A percentile compares a stretch with the other conserved stretches of the same genome.
Evolutionary conservation across 345 rosid genomes (phyloP).

Genomic region (Dipteronia sinensis): DNA sequence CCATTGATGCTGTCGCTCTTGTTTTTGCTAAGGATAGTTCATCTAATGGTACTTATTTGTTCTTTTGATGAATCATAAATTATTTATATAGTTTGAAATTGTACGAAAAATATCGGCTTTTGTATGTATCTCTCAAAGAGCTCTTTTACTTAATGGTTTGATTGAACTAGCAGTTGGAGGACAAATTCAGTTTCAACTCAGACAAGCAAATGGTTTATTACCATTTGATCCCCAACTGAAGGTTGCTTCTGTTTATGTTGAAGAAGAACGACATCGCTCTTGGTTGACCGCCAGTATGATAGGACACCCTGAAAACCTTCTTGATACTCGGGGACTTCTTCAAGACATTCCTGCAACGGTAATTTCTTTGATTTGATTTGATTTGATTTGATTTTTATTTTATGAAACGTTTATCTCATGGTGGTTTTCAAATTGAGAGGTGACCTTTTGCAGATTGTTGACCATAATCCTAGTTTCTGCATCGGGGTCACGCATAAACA

Average conservation of each 20-base stretch:
- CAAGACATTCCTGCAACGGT: conserved; percentile 13
- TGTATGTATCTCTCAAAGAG: too few species aligned
- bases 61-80: not conserved
- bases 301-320: conserved; percentile 14
- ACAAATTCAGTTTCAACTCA: conserved; percentile 37
- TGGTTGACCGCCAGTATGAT: conserved; percentile 32
- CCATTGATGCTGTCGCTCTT: conserved; percentile 41
- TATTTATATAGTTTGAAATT: not conserved
- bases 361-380: too few species aligned
- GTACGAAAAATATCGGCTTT: too few species aligned
- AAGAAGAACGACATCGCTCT: conserved; percentile 17
- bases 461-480: not conserved
- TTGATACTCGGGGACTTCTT: conserved; percentile 29
- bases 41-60: conserved; percentile 20
- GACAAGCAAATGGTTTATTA: conserved; percentile 36
- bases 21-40: conserved; percentile 41
- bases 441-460: not conserved
- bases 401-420: not conserved
- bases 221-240: conserved; percentile 45
- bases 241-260: conserved; percentile 25
- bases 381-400: too few species aligned
- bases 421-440: not conserved
- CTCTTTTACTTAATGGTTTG: not conserved
- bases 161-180: conserved; percentile 28
- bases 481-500: conserved; percentile 12